phyloP scores from a whole-genome alignment of 129 eudicot species.

The Artemisia tridentata region DNA sequence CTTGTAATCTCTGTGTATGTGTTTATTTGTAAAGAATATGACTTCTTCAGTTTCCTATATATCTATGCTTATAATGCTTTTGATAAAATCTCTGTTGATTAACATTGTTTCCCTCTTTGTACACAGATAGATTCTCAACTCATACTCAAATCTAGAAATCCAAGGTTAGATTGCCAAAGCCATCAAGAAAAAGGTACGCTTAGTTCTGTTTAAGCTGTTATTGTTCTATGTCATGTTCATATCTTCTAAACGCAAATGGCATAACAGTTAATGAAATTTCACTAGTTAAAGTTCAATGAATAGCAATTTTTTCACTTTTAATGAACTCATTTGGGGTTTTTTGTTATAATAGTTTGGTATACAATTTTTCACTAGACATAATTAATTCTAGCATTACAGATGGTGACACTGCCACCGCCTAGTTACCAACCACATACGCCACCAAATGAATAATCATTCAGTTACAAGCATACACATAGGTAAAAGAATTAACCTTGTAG shows the following conservation, averaged over 20 bases:
- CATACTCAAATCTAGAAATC: background rate
- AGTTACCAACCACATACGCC: too few species aligned
- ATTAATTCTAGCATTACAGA: too few species aligned
- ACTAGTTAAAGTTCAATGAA: background rate
- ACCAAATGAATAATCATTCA: too few species aligned
- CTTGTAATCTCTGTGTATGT: slow-evolving; percentile 1
- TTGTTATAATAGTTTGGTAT: too few species aligned
- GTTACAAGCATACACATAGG: too few species aligned
- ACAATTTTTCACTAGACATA: too few species aligned
- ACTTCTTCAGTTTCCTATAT: background rate
- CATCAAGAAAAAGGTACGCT: slow-evolving; percentile 3
- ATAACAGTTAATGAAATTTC: background rate
- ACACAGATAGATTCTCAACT: background rate
- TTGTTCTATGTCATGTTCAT: background rate
- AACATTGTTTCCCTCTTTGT: background rate
- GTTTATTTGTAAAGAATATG: background rate
- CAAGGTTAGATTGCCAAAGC: slow-evolving; percentile 5
- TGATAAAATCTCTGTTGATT: background rate
- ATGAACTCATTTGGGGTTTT: background rate
- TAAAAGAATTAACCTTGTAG: too few species aligned
- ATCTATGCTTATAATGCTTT: slow-evolving; percentile 8
- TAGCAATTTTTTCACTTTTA: background rate
- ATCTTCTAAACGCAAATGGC: background rate
- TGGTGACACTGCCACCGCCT: too few species aligned
- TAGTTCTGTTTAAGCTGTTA: background rate